Base-by-base conservation (phyloP, 208 protist species). In the Crithidia mellificae region DNA sequence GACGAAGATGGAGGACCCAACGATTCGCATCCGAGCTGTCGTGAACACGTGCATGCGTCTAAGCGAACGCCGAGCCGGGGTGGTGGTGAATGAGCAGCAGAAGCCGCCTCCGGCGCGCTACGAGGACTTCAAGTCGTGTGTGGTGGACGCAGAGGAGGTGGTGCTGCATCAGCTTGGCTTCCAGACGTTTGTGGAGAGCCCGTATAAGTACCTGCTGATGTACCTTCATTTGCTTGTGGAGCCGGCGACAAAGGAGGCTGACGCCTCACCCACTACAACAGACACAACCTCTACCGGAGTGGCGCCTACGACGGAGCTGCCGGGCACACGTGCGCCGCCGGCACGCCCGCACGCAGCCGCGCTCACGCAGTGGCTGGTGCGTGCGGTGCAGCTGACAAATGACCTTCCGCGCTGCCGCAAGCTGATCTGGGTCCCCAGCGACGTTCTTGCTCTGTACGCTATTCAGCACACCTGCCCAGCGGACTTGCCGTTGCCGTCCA, bases 101-200 rank as follows among this genome's bases (percentile, higher is more conserved):
- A 73, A 78, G 38, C 70, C 63, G 19, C 43, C 68, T 0, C 49
- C 22, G 7, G 44, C 38, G 3, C 68, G 61, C 22, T 89, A 90
- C 64, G 81, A 90, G 20, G 80, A 90, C 64, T 93, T 87, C 62
- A 90, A 92, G 63, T 20, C 72, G 30, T 87, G 77, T 47, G 84
- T 96, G 2, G 55, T 87, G 5, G 74, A 87, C 34, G 88, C 91
- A 24, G 87, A 96, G 64, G 82, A 88, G 38, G 47, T 90, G 0
- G 67, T 96, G 7, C 52, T 93, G 47, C 84, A 91, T 30, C 68
- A 85, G 38, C 76, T 93, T 15, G 91, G 91, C 12, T 96, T 96
- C 58, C 88, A 93, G 38, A 91, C 85, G 34, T 89, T 90, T 62
- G 86, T 96, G 8, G 84, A 93, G 38, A 78, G 56, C 9, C 88